phyloP scores from a whole-genome alignment of 1,284 basidiomycete species.

The Rhodotorula sp. region DNA sequence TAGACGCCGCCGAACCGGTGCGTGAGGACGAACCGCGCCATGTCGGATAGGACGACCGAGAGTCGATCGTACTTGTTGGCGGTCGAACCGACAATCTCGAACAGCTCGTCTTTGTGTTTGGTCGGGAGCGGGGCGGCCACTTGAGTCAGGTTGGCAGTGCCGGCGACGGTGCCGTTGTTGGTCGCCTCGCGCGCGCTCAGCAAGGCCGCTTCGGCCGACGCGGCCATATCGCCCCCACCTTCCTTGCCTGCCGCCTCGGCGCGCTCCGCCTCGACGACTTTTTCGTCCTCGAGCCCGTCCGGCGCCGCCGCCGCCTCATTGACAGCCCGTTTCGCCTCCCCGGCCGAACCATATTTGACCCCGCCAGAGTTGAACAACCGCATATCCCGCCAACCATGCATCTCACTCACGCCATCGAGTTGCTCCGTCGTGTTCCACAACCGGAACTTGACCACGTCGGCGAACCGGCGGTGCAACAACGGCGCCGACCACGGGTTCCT shows the following conservation, averaged over 20 bases:
- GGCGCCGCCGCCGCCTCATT: slow-evolving; percentile 20
- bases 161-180: slow-evolving; percentile 10
- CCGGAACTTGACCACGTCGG: slow-evolving; percentile 75
- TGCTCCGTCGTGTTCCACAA: slow-evolving; percentile 89
- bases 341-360: slow-evolving; percentile 54
- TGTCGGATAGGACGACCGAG: slow-evolving; percentile 78
- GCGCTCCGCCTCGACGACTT: slow-evolving; percentile 31
- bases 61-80: slow-evolving; percentile 70
- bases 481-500: slow-evolving; percentile 80
- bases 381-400: slow-evolving; percentile 71
- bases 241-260: slow-evolving; percentile 21
- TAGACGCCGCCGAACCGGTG: slow-evolving; percentile 83
- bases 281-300: slow-evolving; percentile 28
- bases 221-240: slow-evolving; percentile 40
- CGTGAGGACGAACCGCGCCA: slow-evolving; percentile 80
- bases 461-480: slow-evolving; percentile 75
- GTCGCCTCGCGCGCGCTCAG: slow-evolving; percentile 30
- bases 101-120: slow-evolving; percentile 59
- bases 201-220: slow-evolving; percentile 40
- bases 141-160: slow-evolving; percentile 10
- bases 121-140: slow-evolving; percentile 21
- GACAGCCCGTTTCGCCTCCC: slow-evolving; percentile 15
- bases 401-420: slow-evolving; percentile 72
- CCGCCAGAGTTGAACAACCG: slow-evolving; percentile 73
- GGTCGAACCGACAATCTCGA: slow-evolving; percentile 71